Percentiles rank a stretch among this genome's conserved stretches.
Evolutionary conservation across 75 land plant species (phyloP).

Genomic region (Adiantum capillusveneris): DNA sequence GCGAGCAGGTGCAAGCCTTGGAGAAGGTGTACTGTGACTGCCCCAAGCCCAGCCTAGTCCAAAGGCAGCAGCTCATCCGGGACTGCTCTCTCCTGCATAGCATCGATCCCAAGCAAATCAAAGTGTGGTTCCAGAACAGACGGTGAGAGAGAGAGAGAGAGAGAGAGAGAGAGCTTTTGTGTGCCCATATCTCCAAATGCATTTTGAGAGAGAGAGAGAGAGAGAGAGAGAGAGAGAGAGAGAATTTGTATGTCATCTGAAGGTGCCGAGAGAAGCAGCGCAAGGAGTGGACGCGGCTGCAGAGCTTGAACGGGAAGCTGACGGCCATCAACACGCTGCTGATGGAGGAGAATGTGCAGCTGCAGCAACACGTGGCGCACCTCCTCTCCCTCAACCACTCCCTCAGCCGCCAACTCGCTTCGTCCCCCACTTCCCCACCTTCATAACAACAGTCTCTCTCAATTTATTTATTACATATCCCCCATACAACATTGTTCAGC

Average conservation of each 20-base stretch:
- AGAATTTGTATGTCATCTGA: not conserved
- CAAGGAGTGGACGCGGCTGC: conserved; percentile 85
- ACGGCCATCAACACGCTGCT: conserved; percentile 91
- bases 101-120: conserved; percentile 88
- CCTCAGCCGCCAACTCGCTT: too few relatives aligned
- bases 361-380: conserved; percentile 91
- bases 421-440: too few relatives aligned
- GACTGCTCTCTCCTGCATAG: conserved; percentile 72
- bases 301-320: conserved; percentile 80
- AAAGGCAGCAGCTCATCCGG: conserved; percentile 69
- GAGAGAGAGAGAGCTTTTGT: too few relatives aligned
- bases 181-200: not conserved
- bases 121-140: conserved; percentile 90
- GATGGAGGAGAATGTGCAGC: conserved; percentile 96
- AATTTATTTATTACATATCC: too few relatives aligned
- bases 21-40: conserved; percentile 77
- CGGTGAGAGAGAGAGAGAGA: too few relatives aligned
- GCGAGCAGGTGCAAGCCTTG: conserved; percentile 81
- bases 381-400: conserved; percentile 44
- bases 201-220: conserved; percentile 47
- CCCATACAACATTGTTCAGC: too few relatives aligned
- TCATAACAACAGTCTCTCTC: too few relatives aligned
- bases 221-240: too few relatives aligned
- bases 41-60: conserved; percentile 74
- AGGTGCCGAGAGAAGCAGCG: conserved; percentile 99